Percentiles rank a stretch among this genome's conserved stretches.
Evolutionary conservation across 306 rosid species (phyloP).

Genomic region (Comarum palustre): DNA sequence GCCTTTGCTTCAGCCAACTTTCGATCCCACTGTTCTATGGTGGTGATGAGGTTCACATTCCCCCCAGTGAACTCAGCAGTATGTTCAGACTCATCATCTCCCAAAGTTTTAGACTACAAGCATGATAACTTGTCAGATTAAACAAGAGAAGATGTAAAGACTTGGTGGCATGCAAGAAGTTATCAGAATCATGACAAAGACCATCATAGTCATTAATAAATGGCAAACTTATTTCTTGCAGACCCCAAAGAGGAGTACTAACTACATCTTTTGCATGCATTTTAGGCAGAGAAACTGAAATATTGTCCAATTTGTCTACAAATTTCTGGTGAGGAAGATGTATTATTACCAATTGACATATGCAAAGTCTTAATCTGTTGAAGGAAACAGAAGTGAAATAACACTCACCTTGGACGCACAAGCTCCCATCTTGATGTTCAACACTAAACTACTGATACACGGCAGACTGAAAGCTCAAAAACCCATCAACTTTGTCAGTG

Average conservation of each 20-base stretch:
- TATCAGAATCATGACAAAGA: background rate
- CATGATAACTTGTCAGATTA: slow-evolving; percentile 30
- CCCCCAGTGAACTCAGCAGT: slow-evolving; percentile 58
- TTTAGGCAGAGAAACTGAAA: background rate
- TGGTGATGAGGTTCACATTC: slow-evolving; percentile 69
- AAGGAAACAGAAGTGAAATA: background rate
- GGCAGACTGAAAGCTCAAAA: slow-evolving; percentile 36
- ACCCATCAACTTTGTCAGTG: slow-evolving; percentile 17
- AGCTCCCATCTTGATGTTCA: slow-evolving; percentile 60
- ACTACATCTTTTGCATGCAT: background rate
- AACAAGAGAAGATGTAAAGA: background rate
- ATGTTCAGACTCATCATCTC: slow-evolving; percentile 51
- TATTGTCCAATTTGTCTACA: background rate
- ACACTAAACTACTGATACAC: slow-evolving; percentile 13
- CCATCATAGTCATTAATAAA: slow-evolving; percentile 10
- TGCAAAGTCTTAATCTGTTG: background rate
- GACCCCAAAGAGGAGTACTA: background rate
- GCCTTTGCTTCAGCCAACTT: slow-evolving; percentile 81
- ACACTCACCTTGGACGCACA: slow-evolving; percentile 61
- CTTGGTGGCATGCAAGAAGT: background rate
- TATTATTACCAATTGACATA: background rate
- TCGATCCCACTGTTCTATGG: slow-evolving; percentile 78
- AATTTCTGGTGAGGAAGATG: background rate
- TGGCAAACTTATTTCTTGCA: background rate
- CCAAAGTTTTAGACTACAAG: slow-evolving; percentile 42